phyloP scores from a whole-genome alignment of 2,329 filamentous ascomycete species.

The Aspergillus carbonarius region DNA sequence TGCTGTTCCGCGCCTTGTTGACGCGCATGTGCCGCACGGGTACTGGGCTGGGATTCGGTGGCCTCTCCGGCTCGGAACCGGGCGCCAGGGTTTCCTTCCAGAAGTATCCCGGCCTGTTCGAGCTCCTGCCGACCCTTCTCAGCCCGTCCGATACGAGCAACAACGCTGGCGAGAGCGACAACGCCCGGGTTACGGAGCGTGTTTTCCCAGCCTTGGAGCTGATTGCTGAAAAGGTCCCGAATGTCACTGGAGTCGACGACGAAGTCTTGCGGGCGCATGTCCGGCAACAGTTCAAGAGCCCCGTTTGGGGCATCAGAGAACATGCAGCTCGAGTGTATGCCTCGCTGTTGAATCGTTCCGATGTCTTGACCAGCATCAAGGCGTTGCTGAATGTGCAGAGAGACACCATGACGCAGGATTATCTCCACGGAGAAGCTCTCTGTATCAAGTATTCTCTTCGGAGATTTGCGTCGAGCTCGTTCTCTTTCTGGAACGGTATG shows the following conservation, averaged over 20 bases:
- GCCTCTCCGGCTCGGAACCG: slow-evolving; percentile 44
- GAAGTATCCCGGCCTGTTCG: slow-evolving; percentile 41
- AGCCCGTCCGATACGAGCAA: slow-evolving; percentile 21
- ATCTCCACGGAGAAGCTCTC: slow-evolving; percentile 42
- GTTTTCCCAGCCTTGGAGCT: slow-evolving; percentile 49
- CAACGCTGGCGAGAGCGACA: slow-evolving; percentile 22
- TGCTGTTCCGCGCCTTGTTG: slow-evolving; percentile 83
- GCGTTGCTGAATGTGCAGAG: slow-evolving; percentile 23
- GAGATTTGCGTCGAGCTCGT: slow-evolving; percentile 33
- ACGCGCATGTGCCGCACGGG: slow-evolving; percentile 56
- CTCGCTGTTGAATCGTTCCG: slow-evolving; percentile 33
- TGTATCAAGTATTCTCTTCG: slow-evolving; percentile 41
- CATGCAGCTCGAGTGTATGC: slow-evolving; percentile 47
- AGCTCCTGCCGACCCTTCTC: slow-evolving; percentile 39
- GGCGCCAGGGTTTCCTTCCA: slow-evolving; percentile 41
- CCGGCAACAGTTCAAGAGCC: slow-evolving; percentile 40
- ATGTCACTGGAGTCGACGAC: slow-evolving; percentile 33
- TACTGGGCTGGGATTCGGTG: slow-evolving; percentile 50
- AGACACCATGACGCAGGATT: slow-evolving; percentile 31
- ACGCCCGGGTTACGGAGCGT: slow-evolving; percentile 40
- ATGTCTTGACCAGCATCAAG: slow-evolving; percentile 33
- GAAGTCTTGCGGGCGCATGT: slow-evolving; percentile 34
- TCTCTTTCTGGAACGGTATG: slow-evolving; percentile 38
- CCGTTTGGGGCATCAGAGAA: slow-evolving; percentile 48
- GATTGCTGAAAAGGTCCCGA: slow-evolving; percentile 45